Conservation (phyloP, 164 flowering plant genomes). For the Umbilicus rupestris region DNA sequence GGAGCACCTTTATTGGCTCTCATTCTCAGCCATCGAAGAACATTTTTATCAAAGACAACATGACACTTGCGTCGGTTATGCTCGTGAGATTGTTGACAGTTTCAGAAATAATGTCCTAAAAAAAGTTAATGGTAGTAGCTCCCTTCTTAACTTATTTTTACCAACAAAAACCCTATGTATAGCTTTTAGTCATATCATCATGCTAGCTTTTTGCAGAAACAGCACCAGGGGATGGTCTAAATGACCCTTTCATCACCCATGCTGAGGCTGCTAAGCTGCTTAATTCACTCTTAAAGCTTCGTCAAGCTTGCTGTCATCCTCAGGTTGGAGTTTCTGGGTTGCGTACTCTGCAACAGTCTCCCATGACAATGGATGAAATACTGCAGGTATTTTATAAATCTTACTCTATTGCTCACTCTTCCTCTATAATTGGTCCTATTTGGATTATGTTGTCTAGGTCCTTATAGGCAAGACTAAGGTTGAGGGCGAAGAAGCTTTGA, state of each 20-base stretch:
- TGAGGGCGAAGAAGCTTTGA: slow-evolving; percentile 93
- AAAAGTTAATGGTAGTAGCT: slow-evolving; percentile 33
- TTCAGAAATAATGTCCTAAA: slow-evolving; percentile 44
- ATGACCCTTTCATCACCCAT: slow-evolving; percentile 51
- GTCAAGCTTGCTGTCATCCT: slow-evolving; percentile 99
- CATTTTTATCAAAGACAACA: slow-evolving; percentile 93
- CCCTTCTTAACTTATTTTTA: not conserved
- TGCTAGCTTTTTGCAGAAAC: slow-evolving; percentile 27
- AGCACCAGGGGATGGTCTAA: slow-evolving; percentile 22
- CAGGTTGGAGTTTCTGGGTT: slow-evolving; percentile 96
- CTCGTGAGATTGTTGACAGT: slow-evolving; percentile 61
- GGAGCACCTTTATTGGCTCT: slow-evolving; percentile 68
- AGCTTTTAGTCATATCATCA: not conserved
- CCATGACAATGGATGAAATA: slow-evolving; percentile 97
- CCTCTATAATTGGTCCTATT: slow-evolving; percentile 7
- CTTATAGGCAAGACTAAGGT: slow-evolving; percentile 73
- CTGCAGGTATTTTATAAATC: slow-evolving; percentile 34
- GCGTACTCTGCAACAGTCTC: slow-evolving; percentile 82
- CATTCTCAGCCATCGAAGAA: slow-evolving; percentile 78
- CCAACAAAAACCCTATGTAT: not conserved
- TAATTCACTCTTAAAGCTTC: slow-evolving; percentile 86
- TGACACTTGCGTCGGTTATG: slow-evolving; percentile 69
- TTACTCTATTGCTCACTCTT: not conserved
- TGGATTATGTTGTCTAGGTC: slow-evolving; percentile 36
- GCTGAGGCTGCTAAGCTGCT: slow-evolving; percentile 73